phyloP scores from a whole-genome alignment of 1,139 yeast species.

The Geotrichum carabidarum region DNA sequence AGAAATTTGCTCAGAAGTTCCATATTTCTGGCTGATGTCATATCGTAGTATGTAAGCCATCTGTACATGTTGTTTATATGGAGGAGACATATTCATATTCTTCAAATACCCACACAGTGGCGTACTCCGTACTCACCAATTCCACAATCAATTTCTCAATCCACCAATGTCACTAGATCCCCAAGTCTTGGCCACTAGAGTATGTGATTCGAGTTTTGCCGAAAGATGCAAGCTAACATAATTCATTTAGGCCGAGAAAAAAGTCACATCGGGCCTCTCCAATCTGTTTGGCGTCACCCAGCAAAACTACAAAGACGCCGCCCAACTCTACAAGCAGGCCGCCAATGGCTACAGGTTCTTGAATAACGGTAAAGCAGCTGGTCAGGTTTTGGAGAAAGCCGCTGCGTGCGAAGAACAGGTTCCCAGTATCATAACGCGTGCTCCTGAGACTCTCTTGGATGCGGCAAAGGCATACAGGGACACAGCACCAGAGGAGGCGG shows the following conservation, averaged over 20 bases:
- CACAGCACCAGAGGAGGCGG: slow-evolving; percentile 71
- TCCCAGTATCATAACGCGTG: slow-evolving; percentile 30
- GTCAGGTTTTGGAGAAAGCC: slow-evolving; percentile 78
- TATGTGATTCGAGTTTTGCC: neutral
- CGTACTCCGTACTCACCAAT: no score
- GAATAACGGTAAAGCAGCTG: slow-evolving; percentile 47
- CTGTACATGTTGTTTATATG: no score
- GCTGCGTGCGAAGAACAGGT: slow-evolving; percentile 47
- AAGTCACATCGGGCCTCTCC: slow-evolving; percentile 68
- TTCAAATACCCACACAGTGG: no score
- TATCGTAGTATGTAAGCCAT: no score
- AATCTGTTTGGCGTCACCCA: slow-evolving; percentile 60
- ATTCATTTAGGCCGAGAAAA: slow-evolving; percentile 53
- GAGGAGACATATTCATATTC: no score
- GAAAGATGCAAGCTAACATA: neutral
- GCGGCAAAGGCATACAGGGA: slow-evolving; percentile 82
- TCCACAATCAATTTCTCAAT: no score
- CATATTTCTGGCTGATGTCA: no score
- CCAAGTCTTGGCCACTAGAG: slow-evolving; percentile 27
- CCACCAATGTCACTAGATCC: slow-evolving; percentile 29
- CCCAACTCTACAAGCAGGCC: slow-evolving; percentile 84
- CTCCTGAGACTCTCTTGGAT: slow-evolving; percentile 83
- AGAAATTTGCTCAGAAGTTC: no score
- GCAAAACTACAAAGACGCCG: slow-evolving; percentile 79
- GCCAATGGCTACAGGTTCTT: slow-evolving; percentile 65